Percentiles rank a stretch among this genome's conserved stretches.
Evolutionary conservation across 2,329 filamentous ascomycete genomes (phyloP).

Genomic region (Ophiosphaerella korrae): DNA sequence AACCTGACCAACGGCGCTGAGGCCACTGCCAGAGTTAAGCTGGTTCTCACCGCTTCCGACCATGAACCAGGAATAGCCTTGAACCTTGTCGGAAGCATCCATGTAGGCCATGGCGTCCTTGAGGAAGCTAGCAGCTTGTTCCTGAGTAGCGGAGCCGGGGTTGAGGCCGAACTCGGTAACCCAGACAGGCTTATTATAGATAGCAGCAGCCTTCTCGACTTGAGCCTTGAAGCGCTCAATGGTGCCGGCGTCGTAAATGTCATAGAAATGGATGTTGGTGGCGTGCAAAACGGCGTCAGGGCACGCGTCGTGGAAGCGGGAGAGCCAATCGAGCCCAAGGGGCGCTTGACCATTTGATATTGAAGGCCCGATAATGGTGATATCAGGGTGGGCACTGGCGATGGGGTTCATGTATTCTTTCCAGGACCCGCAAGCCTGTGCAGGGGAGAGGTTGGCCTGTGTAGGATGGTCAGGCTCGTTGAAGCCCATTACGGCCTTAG

Average conservation of each 20-base stretch:
- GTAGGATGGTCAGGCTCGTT: constrained; percentile 45
- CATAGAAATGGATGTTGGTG: constrained; percentile 49
- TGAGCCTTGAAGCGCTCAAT: constrained; percentile 45
- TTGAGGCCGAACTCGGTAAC: constrained; percentile 48
- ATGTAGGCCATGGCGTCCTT: constrained; percentile 41
- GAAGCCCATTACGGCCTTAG: constrained; percentile 46
- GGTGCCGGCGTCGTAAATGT: constrained; percentile 33
- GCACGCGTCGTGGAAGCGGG: constrained; percentile 39
- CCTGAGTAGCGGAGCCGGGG: constrained; percentile 32
- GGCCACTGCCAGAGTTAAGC: constrained; percentile 31
- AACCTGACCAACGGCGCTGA: constrained; percentile 30
- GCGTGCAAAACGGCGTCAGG: constrained; percentile 43
- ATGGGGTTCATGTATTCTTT: constrained; percentile 41
- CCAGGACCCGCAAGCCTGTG: constrained; percentile 40
- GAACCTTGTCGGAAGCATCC: constrained; percentile 34
- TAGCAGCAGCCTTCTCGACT: constrained; percentile 43
- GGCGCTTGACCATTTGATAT: too few relatives aligned
- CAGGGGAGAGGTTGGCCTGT: constrained; percentile 43
- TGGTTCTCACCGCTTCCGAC: constrained; percentile 38
- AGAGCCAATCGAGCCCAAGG: constrained; percentile 43
- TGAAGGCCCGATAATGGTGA: too few relatives aligned
- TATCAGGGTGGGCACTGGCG: constrained; percentile 29
- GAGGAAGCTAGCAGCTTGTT: constrained; percentile 42
- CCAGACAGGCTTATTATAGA: constrained; percentile 42
- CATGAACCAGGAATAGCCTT: constrained; percentile 48